Conservation (phyloP, 2,329 filamentous ascomycete genomes). For the Penicillium polonicum region DNA sequence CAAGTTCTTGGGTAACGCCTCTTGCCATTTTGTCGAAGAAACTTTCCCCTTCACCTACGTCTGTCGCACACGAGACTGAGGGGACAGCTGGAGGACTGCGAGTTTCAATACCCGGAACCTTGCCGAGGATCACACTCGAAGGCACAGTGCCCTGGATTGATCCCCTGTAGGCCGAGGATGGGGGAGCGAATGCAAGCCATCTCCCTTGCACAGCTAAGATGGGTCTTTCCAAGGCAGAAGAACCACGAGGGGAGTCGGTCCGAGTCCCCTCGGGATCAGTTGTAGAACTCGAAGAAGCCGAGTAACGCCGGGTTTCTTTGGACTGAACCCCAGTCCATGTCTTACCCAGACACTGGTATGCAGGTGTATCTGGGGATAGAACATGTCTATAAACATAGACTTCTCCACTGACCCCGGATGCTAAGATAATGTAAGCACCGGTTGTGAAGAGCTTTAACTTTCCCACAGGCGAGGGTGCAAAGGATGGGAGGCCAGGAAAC, state of each 20-base stretch:
- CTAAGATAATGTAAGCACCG: conserved; percentile 68
- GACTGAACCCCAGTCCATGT: conserved; percentile 83
- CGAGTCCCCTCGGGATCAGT: conserved; percentile 46
- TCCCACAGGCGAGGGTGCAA: conserved; percentile 68
- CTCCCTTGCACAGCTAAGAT: conserved; percentile 47
- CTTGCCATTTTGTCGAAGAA: conserved; percentile 49
- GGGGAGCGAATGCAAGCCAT: conserved; percentile 49
- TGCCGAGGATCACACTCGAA: conserved; percentile 33
- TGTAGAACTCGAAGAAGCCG: conserved; percentile 47
- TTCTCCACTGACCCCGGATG: conserved; percentile 82
- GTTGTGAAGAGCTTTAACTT: conserved; percentile 73
- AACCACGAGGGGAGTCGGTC: conserved; percentile 36
- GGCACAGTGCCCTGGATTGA: conserved; percentile 46
- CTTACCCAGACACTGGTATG: conserved; percentile 75
- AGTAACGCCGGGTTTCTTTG: conserved; percentile 44
- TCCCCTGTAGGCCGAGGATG: conserved; percentile 38
- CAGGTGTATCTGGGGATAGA: conserved; percentile 19
- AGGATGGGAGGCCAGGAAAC: conserved; percentile 60
- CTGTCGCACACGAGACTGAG: conserved; percentile 45
- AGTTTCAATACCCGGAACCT: conserved; percentile 43
- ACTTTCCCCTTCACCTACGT: conserved; percentile 49
- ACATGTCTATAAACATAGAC: conserved; percentile 69
- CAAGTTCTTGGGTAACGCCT: conserved; percentile 51
- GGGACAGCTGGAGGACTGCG: conserved; percentile 45
- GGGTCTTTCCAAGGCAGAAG: conserved; percentile 34